These are phyloP conservation scores for Plenodomus biglobosus DNA, from an alignment of 2,329 filamentous ascomycete genomes.

Conservation along the genomic window DNA sequence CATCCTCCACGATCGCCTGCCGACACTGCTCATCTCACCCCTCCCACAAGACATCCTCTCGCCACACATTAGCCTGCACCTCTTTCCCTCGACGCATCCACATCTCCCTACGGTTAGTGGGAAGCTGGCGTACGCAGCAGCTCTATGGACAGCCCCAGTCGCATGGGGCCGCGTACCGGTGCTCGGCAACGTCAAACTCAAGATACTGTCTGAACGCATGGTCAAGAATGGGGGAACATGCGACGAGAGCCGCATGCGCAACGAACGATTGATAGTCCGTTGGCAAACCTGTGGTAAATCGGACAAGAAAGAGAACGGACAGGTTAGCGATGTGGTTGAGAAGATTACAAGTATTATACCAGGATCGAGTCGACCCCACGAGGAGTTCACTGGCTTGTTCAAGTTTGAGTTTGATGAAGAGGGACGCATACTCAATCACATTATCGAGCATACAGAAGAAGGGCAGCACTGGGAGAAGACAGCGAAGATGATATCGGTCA, in stretches of 20 bases:
- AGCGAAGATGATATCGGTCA: slow-evolving; percentile 83
- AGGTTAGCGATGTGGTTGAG: slow-evolving; percentile 54
- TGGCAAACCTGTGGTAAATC: slow-evolving; percentile 73
- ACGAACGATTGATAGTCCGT: slow-evolving; percentile 85
- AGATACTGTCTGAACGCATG: slow-evolving; percentile 89
- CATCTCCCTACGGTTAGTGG: slow-evolving; percentile 92
- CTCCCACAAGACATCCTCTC: slow-evolving; percentile 64
- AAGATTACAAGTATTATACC: slow-evolving; percentile 60
- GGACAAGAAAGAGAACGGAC: slow-evolving; percentile 49
- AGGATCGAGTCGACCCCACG: slow-evolving; percentile 48
- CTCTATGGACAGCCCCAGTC: slow-evolving; percentile 92
- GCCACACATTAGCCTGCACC: slow-evolving; percentile 62
- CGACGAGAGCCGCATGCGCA: slow-evolving; percentile 46
- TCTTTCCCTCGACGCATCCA: slow-evolving; percentile 75
- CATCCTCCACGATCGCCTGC: slow-evolving; percentile 63
- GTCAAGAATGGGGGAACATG: slow-evolving; percentile 56
- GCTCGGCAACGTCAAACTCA: slow-evolving; percentile 83
- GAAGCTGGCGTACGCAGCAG: slow-evolving; percentile 85
- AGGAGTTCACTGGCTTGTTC: slow-evolving; percentile 88
- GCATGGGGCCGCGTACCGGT: slow-evolving; percentile 94
- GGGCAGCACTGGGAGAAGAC: slow-evolving; percentile 80
- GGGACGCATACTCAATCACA: slow-evolving; percentile 81
- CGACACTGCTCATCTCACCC: slow-evolving; percentile 61
- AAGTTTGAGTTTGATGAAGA: slow-evolving; percentile 93
- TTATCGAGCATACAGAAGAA: slow-evolving; percentile 90